Evolutionary conservation across 768 basidiomycete species (phyloP), one percentile per base, ranked within the genome.

Genomic region (Pisolithus marmoratus): DNA sequence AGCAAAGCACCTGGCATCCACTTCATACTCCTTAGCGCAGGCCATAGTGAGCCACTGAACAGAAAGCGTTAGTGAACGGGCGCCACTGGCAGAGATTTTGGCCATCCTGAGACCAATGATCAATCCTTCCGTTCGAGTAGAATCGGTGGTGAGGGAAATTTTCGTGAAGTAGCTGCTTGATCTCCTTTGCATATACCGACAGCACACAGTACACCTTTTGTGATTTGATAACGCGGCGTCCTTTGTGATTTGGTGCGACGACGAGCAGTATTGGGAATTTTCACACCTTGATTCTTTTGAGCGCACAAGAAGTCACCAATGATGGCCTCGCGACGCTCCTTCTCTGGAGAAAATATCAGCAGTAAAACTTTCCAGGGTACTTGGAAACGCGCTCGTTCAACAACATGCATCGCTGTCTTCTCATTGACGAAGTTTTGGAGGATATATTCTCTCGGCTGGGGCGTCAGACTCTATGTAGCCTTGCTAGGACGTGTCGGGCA

Each of bases 1-100:
- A 96, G 95, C 29, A 97, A 98, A 72, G 93, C 95, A 1, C 91
- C 87, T 1, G 94, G 92, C 14, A 78, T 83, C 27, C 98, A 99
- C 67, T 63, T 85, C 42, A 96, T 98, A 94, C 80, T 98, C 31
- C 84, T 99, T 31, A 96, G 96, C 38, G 95, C 95, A 50, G 94
- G 94, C 1, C 96, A 93, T 73, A 95, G 95, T 36, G 87, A 97
- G 67, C 80, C 94, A 34, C 74, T 99, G 60, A 95, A 95, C 76
- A 98, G 91, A 93, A 74, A 80, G 83, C 5, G 91, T 94, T 37
- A 85, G 88, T 3, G 94, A 95, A 67, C 88, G n/a, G n/a, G n/a
- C n/a, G n/a, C n/a, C n/a, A n/a, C n/a, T n/a, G n/a, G n/a, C 84
- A 8, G 93, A 96, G 68, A 96, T 96, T 50, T 72, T 99, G 49